A percentile compares a stretch with the other conserved stretches of the same genome.
Conservation (phyloP, 108 stramenopile species). For the Ochromonas danica region DNA sequence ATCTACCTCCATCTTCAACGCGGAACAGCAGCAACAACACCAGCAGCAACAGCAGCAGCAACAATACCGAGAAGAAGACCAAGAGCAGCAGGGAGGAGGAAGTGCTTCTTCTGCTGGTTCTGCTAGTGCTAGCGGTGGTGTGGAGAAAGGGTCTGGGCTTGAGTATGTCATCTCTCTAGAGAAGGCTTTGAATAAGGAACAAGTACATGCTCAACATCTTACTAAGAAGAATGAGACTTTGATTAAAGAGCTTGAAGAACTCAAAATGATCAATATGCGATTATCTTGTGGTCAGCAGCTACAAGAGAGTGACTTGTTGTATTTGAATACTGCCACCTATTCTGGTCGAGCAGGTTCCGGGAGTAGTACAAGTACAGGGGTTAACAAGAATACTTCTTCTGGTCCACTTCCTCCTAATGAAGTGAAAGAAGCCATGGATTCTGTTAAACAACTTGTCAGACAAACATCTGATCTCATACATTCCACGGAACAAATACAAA, state of each 20-base stretch:
- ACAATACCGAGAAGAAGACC: no score
- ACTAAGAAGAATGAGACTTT: conserved; percentile 17
- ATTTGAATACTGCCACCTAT: no score
- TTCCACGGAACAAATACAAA: neutral
- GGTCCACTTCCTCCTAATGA: neutral
- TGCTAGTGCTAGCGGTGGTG: neutral
- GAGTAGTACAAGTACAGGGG: neutral
- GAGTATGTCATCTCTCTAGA: conserved; percentile 5
- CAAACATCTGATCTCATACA: neutral
- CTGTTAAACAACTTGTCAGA: neutral
- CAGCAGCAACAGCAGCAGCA: neutral
- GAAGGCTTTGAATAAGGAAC: conserved; percentile 11
- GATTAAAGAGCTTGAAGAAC: conserved; percentile 7
- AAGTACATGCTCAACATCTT: conserved; percentile 22
- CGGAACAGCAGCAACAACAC: neutral
- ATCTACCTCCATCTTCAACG: neutral
- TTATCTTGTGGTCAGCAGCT: no score
- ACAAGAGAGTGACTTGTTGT: no score
- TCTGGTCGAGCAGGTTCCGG: neutral
- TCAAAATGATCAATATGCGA: conserved; percentile 3
- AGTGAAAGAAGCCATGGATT: neutral
- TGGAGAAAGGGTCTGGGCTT: neutral
- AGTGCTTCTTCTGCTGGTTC: neutral
- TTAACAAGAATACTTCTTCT: neutral
- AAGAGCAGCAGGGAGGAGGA: no score